Evolutionary conservation across 2,329 filamentous ascomycete species (phyloP), one percentile per base, ranked within the genome.

Genomic region (Blastomyces gilchristii): DNA sequence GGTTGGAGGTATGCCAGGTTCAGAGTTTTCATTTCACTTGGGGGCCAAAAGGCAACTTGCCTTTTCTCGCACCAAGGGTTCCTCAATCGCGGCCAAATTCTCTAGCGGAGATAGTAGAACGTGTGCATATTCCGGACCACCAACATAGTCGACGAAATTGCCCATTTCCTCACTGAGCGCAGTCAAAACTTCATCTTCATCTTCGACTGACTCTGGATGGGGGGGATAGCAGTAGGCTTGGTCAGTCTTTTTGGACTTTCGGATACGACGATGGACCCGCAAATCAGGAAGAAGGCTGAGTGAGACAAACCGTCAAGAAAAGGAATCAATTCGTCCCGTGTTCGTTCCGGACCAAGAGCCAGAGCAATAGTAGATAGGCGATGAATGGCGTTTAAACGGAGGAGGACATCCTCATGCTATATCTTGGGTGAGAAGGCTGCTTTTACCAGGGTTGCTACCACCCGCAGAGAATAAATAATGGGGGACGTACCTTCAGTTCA

Each of bases 301-400:
- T 4, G 39, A 68, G 68, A 82, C 89, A 81, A 81, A 97, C 94
- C 94, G 78, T 99, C 95, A 74, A 99, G 86, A 77, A 99, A 99
- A 71, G 95, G 95, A 80, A 99, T 96, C 74, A 99, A 86, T 82
- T 99, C 94, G 73, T 99, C 93, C 76, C 94, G 88, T 75, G 94
- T 99, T 79, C 94, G 89, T 82, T 99, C 94, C 67, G 94, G 86
- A 73, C 94, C 94, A 69, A 99, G 82, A 71, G 94, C 94, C 70
- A 99, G 87, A 73, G 95, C 94, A 80, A 99, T 99, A 67, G 94
- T 99, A 64, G 94, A 97, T 67, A 99, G 87, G 74, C 94, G 89
- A 81, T 96, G 93, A 77, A 99, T 99, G 74, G 94, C 94, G 79
- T 99, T 99, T 79, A 99, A 85, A 77, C 94, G 90, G 76, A 99